Evolutionary conservation across 2,329 filamentous ascomycete species (phyloP), one percentile per base, ranked within the genome.

Genomic region (Colletotrichum somersetense): DNA sequence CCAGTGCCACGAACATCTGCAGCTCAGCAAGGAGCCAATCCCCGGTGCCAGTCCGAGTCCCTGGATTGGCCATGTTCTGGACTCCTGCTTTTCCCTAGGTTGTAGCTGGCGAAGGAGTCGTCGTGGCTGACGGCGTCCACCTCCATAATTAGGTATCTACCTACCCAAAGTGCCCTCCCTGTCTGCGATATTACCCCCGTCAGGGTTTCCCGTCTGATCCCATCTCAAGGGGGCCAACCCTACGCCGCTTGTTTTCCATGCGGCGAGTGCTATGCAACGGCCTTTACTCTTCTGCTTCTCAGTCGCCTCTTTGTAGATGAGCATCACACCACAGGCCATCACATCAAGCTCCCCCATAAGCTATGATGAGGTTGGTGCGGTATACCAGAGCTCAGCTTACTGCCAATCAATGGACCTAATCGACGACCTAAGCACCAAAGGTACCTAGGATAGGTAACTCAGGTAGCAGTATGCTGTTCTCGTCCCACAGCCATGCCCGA

Each of bases 61-160:
- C 48, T 40, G 58, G 69, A 55, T 61, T 63, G 64, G 63, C 14
- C 68, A 67, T 44, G 63, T 65, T 55, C 26, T 62, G 48, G 65
- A 1, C 16, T 35, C 26, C 23, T 52, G 10, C 50, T 14, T 7
- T 40, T 46, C 44, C 26, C 42, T 64, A 8, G 50, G 4, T 20
- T 46, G 62, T 16, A 23, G 20, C 38, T 53, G 55, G 48, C 59
- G 55, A 69, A 69, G 23, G 59, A 50, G 23, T 61, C 66, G 69
- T 65, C 53, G 69, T 69, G 69, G 69, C 69, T 65, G 66, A 69
- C 48, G 66, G 66, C 59, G 69, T 61, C 55, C 30, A 26, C 69
- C 66, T 72, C 69, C 66, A 72, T 56, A 72, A 55, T 69, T 69
- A 65, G 66, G 38, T 5, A 30, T 4, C 30, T 30, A 30, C 4